phyloP scores from a whole-genome alignment of 2,329 filamentous ascomycete species.

The Fusarium tuaranense region DNA sequence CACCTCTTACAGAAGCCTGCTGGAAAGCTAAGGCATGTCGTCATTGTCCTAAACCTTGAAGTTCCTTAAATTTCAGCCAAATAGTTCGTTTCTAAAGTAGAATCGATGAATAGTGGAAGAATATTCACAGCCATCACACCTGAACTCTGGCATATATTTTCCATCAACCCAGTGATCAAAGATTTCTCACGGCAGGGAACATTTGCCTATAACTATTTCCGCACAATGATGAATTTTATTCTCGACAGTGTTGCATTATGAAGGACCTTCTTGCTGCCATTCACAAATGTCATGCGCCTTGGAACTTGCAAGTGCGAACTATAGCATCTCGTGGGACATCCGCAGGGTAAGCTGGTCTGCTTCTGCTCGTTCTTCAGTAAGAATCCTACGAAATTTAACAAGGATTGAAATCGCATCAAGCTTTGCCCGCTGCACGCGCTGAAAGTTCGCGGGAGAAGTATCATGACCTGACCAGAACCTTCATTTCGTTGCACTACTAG shows the following conservation, averaged over 20 bases:
- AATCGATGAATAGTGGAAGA: neutral
- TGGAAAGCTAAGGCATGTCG: neutral
- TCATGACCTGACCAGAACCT: neutral
- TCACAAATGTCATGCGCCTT: neutral
- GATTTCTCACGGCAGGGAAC: neutral
- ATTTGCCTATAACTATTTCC: neutral
- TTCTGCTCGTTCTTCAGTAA: no score
- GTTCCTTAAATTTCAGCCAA: neutral
- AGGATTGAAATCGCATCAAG: neutral
- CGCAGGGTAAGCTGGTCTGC: no score
- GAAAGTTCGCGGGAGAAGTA: neutral
- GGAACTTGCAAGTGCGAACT: neutral
- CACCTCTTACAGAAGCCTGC: neutral
- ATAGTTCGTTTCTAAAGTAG: neutral
- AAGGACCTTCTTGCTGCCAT: neutral
- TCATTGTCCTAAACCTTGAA: no score
- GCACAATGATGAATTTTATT: neutral
- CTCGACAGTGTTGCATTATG: neutral
- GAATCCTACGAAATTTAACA: no score
- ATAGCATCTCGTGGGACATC: no score
- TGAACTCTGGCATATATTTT: neutral
- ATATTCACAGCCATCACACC: neutral
- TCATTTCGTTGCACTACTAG: neutral
- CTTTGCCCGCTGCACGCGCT: neutral
- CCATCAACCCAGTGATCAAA: neutral